Evolutionary conservation across 352 stramenopile genomes (phyloP).

Genomic region (Phytophthora pinifolia): DNA sequence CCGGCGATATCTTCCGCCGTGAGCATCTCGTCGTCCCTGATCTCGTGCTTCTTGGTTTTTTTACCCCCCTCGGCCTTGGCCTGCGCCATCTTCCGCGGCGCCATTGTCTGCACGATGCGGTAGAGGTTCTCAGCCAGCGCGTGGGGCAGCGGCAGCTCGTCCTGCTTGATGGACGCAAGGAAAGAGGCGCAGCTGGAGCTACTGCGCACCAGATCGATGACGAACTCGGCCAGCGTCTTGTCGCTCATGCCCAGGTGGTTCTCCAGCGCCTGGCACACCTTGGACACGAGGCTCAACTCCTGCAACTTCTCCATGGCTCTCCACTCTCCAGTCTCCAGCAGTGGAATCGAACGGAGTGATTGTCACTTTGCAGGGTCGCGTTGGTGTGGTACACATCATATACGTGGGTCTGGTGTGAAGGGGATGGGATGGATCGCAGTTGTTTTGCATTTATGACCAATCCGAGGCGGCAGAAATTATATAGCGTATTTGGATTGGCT

Average conservation of each 20-base stretch:
- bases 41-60: slow-evolving; percentile 38
- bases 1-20: slow-evolving; percentile 67
- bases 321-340: slow-evolving; percentile 9
- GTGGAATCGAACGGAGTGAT: slow-evolving; percentile 8
- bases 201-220: slow-evolving; percentile 90
- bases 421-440: slow-evolving; percentile 16
- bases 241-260: slow-evolving; percentile 95
- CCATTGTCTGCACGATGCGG: slow-evolving; percentile 83
- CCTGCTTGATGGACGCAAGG: slow-evolving; percentile 54
- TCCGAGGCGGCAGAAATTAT: background rate
- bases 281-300: slow-evolving; percentile 87
- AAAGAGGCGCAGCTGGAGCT: slow-evolving; percentile 65
- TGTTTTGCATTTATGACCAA: slow-evolving; percentile 19
- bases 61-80: slow-evolving; percentile 1
- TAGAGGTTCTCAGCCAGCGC: slow-evolving; percentile 76
- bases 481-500: slow-evolving; percentile 9
- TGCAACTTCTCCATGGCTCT: slow-evolving; percentile 83
- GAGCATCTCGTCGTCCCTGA: slow-evolving; percentile 67
- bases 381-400: slow-evolving; percentile 10
- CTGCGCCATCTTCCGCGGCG: slow-evolving; percentile 50
- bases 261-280: slow-evolving; percentile 87
- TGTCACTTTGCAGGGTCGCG: slow-evolving; percentile 7
- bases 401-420: slow-evolving; percentile 4
- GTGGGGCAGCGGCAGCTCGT: slow-evolving; percentile 62
- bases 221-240: slow-evolving; percentile 96